Conservation (phyloP, 164 flowering plant species). For the Paratinospora sagittata region DNA sequence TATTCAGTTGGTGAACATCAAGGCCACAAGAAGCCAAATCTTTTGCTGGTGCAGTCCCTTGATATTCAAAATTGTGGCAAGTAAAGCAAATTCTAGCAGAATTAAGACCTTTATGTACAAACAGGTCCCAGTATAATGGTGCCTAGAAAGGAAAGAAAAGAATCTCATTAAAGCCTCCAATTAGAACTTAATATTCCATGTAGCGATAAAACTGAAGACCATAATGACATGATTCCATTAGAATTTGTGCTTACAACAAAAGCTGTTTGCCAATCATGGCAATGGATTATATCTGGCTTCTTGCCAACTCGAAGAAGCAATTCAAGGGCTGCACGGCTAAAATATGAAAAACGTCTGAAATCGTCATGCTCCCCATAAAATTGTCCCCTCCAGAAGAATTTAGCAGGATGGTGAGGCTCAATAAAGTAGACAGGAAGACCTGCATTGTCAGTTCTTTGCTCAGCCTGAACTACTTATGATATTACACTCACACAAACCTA, state of each 20-base stretch:
- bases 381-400: conserved; percentile 87
- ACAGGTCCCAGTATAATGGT: conserved; percentile 93
- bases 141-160: conserved; percentile 59
- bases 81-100: conserved; percentile 95
- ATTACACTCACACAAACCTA: neutral
- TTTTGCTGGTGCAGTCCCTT: conserved; percentile 80
- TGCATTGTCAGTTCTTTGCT: conserved; percentile 24
- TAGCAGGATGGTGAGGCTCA: conserved; percentile 91
- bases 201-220: neutral
- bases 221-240: neutral
- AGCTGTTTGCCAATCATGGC: conserved; percentile 99
- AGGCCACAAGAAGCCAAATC: conserved; percentile 92
- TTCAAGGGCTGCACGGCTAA: conserved; percentile 97
- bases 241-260: conserved; percentile 57
- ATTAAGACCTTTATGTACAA: conserved; percentile 80
- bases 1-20: conserved; percentile 71
- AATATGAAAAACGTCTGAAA: conserved; percentile 88
- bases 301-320: conserved; percentile 87
- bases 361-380: conserved; percentile 93
- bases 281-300: conserved; percentile 92
- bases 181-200: neutral
- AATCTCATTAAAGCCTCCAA: too few relatives aligned
- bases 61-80: conserved; percentile 98
- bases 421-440: conserved; percentile 96
- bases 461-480: neutral